A percentile compares a stretch with the other conserved stretches of the same genome.
Conservation (phyloP, 345 rosid species). For the Brassica rapa region DNA sequence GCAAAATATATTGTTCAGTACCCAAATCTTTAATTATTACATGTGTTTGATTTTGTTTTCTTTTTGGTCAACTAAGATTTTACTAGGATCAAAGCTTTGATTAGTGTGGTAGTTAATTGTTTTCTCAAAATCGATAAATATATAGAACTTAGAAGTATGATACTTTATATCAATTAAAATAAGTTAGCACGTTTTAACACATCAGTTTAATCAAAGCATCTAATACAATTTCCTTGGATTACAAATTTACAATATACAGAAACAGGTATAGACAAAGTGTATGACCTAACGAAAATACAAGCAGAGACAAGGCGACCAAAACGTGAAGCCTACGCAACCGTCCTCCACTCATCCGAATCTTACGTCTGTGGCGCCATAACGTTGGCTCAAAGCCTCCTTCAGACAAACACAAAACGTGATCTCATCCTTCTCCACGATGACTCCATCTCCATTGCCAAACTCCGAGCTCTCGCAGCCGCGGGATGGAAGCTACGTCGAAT, state of each 20-base stretch:
- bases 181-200: not conserved
- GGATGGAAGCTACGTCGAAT: conserved; percentile 83
- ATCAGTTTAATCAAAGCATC: not conserved
- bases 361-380: conserved; percentile 94
- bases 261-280: conserved; percentile 61
- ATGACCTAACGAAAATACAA: conserved; percentile 59
- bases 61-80: not conserved
- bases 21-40: not conserved
- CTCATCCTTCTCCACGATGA: conserved; percentile 76
- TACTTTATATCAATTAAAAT: too few relatives aligned
- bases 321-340: conserved; percentile 91
- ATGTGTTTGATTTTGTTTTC: not conserved
- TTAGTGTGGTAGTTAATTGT: not conserved
- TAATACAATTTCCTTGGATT: not conserved
- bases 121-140: not conserved
- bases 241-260: not conserved
- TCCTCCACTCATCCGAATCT: conserved; percentile 80
- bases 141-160: too few relatives aligned
- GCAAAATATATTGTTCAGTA: not conserved
- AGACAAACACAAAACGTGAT: conserved; percentile 78
- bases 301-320: conserved; percentile 46
- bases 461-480: conserved; percentile 58
- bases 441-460: conserved; percentile 69
- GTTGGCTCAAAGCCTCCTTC: conserved; percentile 80
- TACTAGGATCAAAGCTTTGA: conserved; percentile 5